These are phyloP conservation scores for Globisporangium apiculatum DNA, from an alignment of 352 stramenopile genomes.

Conservation along the genomic window DNA sequence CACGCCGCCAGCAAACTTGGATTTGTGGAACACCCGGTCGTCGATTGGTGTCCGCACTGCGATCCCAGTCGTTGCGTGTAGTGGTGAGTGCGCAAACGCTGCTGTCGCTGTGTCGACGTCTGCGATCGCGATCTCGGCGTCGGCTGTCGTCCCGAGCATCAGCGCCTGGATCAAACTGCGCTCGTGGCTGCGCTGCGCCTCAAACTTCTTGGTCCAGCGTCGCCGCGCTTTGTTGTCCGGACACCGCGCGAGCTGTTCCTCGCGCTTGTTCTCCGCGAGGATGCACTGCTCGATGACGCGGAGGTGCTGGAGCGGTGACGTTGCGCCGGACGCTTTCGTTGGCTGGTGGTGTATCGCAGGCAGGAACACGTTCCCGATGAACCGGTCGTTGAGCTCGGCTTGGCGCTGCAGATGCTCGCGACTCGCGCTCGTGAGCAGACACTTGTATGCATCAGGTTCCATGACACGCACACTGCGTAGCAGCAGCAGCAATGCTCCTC, in stretches of 20 bases:
- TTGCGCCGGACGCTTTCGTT: conserved; percentile 11
- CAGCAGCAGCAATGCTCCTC: too few species aligned
- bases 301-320: conserved; percentile 41
- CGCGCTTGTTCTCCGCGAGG: conserved; percentile 55
- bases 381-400: conserved; percentile 29
- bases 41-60: conserved; percentile 15
- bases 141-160: conserved; percentile 33
- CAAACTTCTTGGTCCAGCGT: conserved; percentile 51
- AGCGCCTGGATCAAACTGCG: conserved; percentile 44
- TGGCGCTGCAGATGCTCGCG: conserved; percentile 37
- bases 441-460: conserved; percentile 37
- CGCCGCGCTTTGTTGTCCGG: conserved; percentile 33
- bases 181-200: conserved; percentile 44
- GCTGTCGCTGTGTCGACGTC: conserved; percentile 14
- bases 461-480: conserved; percentile 1
- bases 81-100: not conserved
- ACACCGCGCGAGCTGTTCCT: conserved; percentile 49
- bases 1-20: conserved; percentile 21
- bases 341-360: conserved; percentile 31
- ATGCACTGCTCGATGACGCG: conserved; percentile 76
- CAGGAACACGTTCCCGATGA: conserved; percentile 61
- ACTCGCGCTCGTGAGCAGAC: conserved; percentile 34
- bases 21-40: conserved; percentile 38
- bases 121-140: conserved; percentile 24
- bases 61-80: conserved; percentile 18